A percentile compares a stretch with the other conserved stretches of the same genome.
phyloP scores from a whole-genome alignment of 129 eudicot genomes.

The Centella asiatica region DNA sequence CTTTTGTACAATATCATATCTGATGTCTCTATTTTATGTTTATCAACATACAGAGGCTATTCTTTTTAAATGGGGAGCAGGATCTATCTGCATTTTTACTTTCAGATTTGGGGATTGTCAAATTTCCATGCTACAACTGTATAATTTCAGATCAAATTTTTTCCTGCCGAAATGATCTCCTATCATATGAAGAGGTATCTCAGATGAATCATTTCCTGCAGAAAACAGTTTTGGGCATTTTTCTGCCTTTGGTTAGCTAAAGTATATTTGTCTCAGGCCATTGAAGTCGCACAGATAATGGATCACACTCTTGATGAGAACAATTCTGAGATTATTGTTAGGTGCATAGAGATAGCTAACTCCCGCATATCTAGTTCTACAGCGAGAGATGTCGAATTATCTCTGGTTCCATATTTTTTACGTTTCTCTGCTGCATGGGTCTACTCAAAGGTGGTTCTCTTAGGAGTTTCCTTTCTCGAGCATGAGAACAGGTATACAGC shows the following conservation, averaged over 20 bases:
- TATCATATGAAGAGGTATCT: constrained; percentile 84
- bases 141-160: constrained; percentile 47
- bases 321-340: constrained; percentile 42
- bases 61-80: constrained; percentile 88
- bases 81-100: constrained; percentile 84
- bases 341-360: constrained; percentile 68
- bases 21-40: constrained; percentile 16
- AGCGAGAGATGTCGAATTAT: constrained; percentile 15
- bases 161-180: constrained; percentile 51
- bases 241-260: constrained; percentile 6
- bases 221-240: constrained; percentile 7
- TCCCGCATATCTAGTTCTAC: constrained; percentile 37
- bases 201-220: not conserved
- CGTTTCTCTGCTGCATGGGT: constrained; percentile 80
- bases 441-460: constrained; percentile 77
- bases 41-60: constrained; percentile 62
- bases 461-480: constrained; percentile 87
- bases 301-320: constrained; percentile 73
- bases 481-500: constrained; percentile 58
- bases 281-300: constrained; percentile 94
- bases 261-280: constrained; percentile 51
- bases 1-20: not conserved
- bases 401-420: constrained; percentile 29
- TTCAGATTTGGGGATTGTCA: constrained; percentile 77
- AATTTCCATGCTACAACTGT: constrained; percentile 84